Evolutionary conservation across 495 filamentous ascomycete genomes (phyloP), one percentile per base, ranked within the genome.

Genomic region (Lasiosphaeriaceae sp.): DNA sequence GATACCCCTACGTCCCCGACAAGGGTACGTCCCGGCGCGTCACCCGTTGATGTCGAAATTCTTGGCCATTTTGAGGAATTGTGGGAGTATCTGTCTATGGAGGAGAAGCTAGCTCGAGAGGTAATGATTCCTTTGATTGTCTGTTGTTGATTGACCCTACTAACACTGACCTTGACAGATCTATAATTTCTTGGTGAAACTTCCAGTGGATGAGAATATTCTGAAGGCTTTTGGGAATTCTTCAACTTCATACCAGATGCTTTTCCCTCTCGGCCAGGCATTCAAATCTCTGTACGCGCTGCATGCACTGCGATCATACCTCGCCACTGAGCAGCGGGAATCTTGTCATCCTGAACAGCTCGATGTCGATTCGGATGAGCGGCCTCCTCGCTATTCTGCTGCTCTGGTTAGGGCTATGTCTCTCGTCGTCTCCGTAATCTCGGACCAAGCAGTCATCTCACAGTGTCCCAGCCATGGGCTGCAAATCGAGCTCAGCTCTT

Each of bases 61-160:
- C 71, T 96, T 54, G 83, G 86, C 54, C 90, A 96, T 70, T 96
- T 96, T 66, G 83, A 90, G 52, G 85, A 92, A 54, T 72, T 98
- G 9, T 96, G 93, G 77, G 81, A 83, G 17, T 85, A 93, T 61
- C 80, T 98, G 37, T 82, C 83, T 50, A 83, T 94, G 67, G 81
- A 89, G 43, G 89, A 90, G 56, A 79, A 77, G 43, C 71, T 94
- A 16, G 85, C 88, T n/a, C 75, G 79, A 61, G 83, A 86, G 70
- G 84, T 90, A 74, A 58, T 31, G 3, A 31, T 9, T 3, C 3
- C 26, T 31, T 31, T 3, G 26, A 9, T 31, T 9, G 26, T 9
- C 26, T 3, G 4, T 31, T 9, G 9, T 31, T 31, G 69, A 56
- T 47, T 14, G 1, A 4, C 52, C 46, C 20, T 26, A 20, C 8